Base-by-base conservation (phyloP, 805 yeast species). In the Candida schatavii region DNA sequence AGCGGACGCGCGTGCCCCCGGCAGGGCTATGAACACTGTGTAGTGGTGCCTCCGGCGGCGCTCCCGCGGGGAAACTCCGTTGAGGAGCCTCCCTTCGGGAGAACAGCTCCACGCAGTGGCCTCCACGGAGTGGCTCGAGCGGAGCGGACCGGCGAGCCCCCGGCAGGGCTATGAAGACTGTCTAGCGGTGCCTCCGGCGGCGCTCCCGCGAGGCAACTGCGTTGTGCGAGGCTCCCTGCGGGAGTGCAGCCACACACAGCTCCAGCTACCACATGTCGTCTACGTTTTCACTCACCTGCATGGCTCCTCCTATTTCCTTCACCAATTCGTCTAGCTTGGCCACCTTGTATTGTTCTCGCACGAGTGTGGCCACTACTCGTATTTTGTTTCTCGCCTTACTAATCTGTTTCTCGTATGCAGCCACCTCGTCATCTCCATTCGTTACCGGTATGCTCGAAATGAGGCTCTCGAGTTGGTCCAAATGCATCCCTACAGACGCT, bases 371-470 rank as follows among this genome's bases (percentile, higher is more conserved):
- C 9, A 83, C 54, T 2, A 79, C 69, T 43, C 87, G 66, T 25
- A 81, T 66, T 56, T 83, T 83, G 50, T 84, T 83, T 46, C 82
- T 69, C 2, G 85, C 77, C 54, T 77, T 76, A 17, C 66, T 61
- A 3, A 81, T 39, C n/a, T 64, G 50, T 43, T 67, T 72, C 41
- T 82, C 89, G 43, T 74, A 75, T 14, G 62, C 66, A 3, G 74
- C 77, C 3, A 84, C 90, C 19, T 73, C 78, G 0, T 61, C 67
- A 37, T 78, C 82, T 6, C 74, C 75, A 51, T 83, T 83, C 5
- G 61, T 50, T 2, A 39, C 23, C 11, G 56, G 54, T 9, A 59
- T 50, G 9, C 40, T 45, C n/a, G 35, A 33, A 3, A 61, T 27
- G n/a, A 60, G 41, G 57, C 67, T 51, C 48, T 54, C 40, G 61